Conservation (phyloP, 805 yeast genomes). For the Candida xiaguanensis region DNA sequence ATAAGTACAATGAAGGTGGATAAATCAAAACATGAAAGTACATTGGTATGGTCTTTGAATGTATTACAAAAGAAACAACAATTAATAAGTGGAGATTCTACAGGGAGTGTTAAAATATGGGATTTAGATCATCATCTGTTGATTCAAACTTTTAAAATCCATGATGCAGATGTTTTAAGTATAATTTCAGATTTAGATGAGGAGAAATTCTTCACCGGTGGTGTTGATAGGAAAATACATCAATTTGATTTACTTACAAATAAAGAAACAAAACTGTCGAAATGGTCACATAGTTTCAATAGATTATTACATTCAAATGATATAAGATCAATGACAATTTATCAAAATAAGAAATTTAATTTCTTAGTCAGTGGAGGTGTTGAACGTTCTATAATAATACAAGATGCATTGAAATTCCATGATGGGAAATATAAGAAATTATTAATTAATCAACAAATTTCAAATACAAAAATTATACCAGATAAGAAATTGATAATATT, state of each 20-base stretch:
- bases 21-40: constrained; percentile 77
- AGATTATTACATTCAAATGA: constrained; percentile 85
- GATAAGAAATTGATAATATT: constrained; percentile 52
- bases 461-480: constrained; percentile 49
- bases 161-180: constrained; percentile 87
- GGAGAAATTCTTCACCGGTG: constrained; percentile 74
- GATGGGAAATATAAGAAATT: constrained; percentile 72
- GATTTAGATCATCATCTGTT: constrained; percentile 73
- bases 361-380: constrained; percentile 81
- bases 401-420: constrained; percentile 62
- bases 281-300: constrained; percentile 76
- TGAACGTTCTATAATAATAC: constrained; percentile 65
- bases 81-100: constrained; percentile 93
- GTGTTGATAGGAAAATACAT: constrained; percentile 89
- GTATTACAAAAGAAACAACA: constrained; percentile 63
- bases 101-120: constrained; percentile 94
- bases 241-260: constrained; percentile 52
- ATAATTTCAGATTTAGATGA: constrained; percentile 59
- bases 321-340: constrained; percentile 70
- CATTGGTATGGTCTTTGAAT: constrained; percentile 84
- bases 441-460: constrained; percentile 55
- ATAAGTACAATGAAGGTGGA: constrained; percentile 88
- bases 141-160: constrained; percentile 75
- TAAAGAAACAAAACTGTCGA: constrained; percentile 22
- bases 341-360: constrained; percentile 64